Conservation (phyloP, 208 protist genomes). For the Blastocrithidia nonstop region DNA sequence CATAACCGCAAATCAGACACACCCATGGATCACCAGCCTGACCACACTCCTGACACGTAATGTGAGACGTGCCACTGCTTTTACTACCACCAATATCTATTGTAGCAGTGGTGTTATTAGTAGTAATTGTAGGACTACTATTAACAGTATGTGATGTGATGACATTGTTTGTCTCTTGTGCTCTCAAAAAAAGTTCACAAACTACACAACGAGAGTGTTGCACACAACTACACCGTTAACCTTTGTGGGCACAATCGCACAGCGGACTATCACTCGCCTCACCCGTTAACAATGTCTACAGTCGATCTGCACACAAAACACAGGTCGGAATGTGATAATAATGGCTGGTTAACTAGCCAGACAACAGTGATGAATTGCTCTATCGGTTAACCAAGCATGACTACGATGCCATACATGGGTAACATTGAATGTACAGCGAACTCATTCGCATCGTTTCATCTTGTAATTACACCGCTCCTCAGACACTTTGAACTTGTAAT, state of each 20-base stretch:
- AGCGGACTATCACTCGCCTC: conserved; percentile 18
- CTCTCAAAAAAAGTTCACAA: conserved; percentile 23
- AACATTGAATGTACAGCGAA: conserved; percentile 17
- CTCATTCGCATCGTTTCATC: conserved; percentile 14
- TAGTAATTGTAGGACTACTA: conserved; percentile 7
- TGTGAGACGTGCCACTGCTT: neutral
- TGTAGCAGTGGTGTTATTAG: neutral
- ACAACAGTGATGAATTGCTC: neutral
- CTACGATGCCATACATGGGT: conserved; percentile 16
- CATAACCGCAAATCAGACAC: conserved; percentile 83
- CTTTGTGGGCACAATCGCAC: conserved; percentile 13
- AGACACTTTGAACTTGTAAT: conserved; percentile 20
- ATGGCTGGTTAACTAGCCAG: conserved; percentile 3
- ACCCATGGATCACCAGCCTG: conserved; percentile 73
- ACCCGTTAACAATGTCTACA: conserved; percentile 56
- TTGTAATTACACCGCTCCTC: conserved; percentile 16
- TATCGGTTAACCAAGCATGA: neutral
- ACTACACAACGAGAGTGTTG: conserved; percentile 36
- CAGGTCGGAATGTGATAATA: conserved; percentile 76
- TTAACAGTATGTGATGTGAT: conserved; percentile 4
- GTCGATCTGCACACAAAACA: conserved; percentile 50
- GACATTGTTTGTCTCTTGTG: conserved; percentile 3
- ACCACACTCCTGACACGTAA: conserved; percentile 52
- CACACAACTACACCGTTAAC: conserved; percentile 26
- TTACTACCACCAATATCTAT: too few species aligned